Base-by-base conservation (phyloP, 179 eudicot species). In the Camellia oleifera region DNA sequence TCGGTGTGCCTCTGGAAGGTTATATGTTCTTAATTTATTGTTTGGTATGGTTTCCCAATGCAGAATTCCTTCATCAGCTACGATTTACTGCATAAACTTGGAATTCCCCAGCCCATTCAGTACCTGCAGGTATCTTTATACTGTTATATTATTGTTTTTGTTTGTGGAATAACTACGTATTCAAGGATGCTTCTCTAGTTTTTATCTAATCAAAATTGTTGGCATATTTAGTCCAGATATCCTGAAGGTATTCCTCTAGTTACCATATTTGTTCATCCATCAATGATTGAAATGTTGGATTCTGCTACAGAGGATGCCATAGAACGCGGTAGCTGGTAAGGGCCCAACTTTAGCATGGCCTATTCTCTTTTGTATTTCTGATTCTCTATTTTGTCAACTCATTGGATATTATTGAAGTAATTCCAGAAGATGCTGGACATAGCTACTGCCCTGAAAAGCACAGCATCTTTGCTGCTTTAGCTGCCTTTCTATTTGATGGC, bases 311-410 rank as follows among this genome's bases (percentile, higher is more conserved):
- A 96, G 84, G 99, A 96, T 87, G 93, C 94, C 67, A 85, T 96
- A 73, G 99, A 96, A 78, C 91, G 94, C 76, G 85, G 83, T 88
- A 94, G 99, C 90, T 96, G 99, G 99, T 96, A 79, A 87, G 86
- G 69, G 18, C 70, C 84, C 13, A 46, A 13, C 12, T 64, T 70
- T 69, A 17, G 68, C 32, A 44, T 48, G 74, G 15, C 71, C 15
- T 62, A n/a, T 52, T 78, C 14, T 62, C 9, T 70, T 74, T 10
- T 23, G 5, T 45, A 56, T 45, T 46, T 42, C 56, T 46, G 23
- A 32, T 66, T 68, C 18, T 14, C 2, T 72, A 72, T 26, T 50
- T 50, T 50, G 15, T 48, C 42, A 71, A 50, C n/a, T 18, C 73
- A 9, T 56, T 9, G 11, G 60, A 56, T 56, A 13, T 13, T 13